phyloP scores from a whole-genome alignment of 805 yeast species.

The Wickerhamomyces queroliae region DNA sequence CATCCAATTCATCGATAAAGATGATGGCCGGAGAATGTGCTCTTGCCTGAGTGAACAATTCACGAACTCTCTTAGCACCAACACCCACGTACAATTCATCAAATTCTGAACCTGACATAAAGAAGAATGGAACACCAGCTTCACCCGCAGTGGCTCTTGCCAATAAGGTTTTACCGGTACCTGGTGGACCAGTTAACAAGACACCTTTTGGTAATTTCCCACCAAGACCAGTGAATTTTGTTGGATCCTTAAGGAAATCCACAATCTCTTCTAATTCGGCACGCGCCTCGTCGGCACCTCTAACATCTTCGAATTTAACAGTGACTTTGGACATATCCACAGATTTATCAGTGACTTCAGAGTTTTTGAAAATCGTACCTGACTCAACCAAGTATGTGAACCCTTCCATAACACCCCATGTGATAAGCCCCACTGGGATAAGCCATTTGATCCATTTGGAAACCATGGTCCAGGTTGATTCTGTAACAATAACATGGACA shows the following conservation, averaged over 20 bases:
- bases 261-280: slow-evolving; percentile 96
- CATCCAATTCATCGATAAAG: slow-evolving; percentile 96
- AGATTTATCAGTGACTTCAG: slow-evolving; percentile 69
- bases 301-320: slow-evolving; percentile 87
- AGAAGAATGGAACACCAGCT: slow-evolving; percentile 97
- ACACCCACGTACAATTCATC: slow-evolving; percentile 98
- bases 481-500: slow-evolving; percentile 88
- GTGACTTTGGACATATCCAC: slow-evolving; percentile 81
- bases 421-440: slow-evolving; percentile 69
- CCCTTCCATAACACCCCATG: slow-evolving; percentile 77
- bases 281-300: slow-evolving; percentile 98
- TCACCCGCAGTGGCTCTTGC: slow-evolving; percentile 99
- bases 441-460: slow-evolving; percentile 89
- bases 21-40: slow-evolving; percentile 95
- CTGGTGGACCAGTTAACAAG: slow-evolving; percentile 95
- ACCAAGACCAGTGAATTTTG: slow-evolving; percentile 93
- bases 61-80: slow-evolving; percentile 97
- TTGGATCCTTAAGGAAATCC: slow-evolving; percentile 94
- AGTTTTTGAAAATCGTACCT: slow-evolving; percentile 70
- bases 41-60: slow-evolving; percentile 87
- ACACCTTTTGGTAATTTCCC: slow-evolving; percentile 98
- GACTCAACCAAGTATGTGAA: slow-evolving; percentile 77
- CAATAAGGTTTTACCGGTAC: slow-evolving; percentile 94
- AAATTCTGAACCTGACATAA: slow-evolving; percentile 97
- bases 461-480: slow-evolving; percentile 69